Evolutionary conservation across 352 stramenopile species (phyloP).

Genomic region (Pythium phragmiticola): DNA sequence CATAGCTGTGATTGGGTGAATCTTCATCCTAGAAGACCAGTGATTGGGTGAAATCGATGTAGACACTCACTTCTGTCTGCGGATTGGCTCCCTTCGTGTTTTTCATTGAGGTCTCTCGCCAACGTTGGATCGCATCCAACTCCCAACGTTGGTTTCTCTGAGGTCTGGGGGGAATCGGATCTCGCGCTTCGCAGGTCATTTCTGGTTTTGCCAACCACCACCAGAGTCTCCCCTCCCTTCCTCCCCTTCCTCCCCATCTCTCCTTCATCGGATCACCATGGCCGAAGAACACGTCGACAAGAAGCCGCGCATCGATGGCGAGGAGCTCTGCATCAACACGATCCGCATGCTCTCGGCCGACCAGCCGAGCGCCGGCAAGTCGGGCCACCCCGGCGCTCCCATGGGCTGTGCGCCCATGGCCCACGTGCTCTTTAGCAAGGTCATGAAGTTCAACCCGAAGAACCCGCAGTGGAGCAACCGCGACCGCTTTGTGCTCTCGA

Average conservation of each 20-base stretch:
- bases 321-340: slow-evolving; percentile 96
- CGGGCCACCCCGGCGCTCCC: slow-evolving; percentile 96
- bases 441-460: slow-evolving; percentile 87
- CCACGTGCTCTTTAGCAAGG: slow-evolving; percentile 95
- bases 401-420: slow-evolving; percentile 99
- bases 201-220: slow-evolving; percentile 24
- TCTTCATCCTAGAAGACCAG: slow-evolving; percentile 2
- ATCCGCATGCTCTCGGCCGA: slow-evolving; percentile 97
- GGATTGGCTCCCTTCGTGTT: slow-evolving; percentile 18
- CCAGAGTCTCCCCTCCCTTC: not conserved
- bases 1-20: slow-evolving; percentile 16
- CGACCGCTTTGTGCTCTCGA: slow-evolving; percentile 99
- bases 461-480: slow-evolving; percentile 92
- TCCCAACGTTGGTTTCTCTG: slow-evolving; percentile 12
- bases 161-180: not conserved
- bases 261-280: slow-evolving; percentile 34
- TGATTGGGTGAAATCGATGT: slow-evolving; percentile 2
- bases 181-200: slow-evolving; percentile 16
- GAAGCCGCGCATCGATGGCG: slow-evolving; percentile 68
- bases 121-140: slow-evolving; percentile 8
- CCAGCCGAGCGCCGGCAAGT: slow-evolving; percentile 97
- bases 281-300: slow-evolving; percentile 78
- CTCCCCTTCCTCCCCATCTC: not conserved
- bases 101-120: not conserved
- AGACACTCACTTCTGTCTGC: not conserved